A percentile compares a stretch with the other conserved stretches of the same genome.
phyloP scores from a whole-genome alignment of 176 grass and related monocot species.

The Guadua angustifolia region DNA sequence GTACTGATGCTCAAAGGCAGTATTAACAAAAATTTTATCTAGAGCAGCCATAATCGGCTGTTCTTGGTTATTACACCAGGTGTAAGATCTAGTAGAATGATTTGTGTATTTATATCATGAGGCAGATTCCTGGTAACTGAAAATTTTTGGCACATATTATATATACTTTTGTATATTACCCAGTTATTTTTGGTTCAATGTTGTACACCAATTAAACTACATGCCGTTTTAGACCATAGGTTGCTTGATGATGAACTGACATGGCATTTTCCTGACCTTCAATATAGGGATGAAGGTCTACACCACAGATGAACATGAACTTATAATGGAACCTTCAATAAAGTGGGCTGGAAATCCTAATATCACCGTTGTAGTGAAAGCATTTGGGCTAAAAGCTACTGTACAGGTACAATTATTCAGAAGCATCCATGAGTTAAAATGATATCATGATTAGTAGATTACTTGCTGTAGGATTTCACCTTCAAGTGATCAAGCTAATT shows the following conservation, averaged over 20 bases:
- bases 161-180: neutral
- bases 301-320: slow-evolving; percentile 73
- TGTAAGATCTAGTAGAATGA: too few species aligned
- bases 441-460: slow-evolving; percentile 23
- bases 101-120: too few species aligned
- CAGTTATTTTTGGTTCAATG: neutral
- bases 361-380: slow-evolving; percentile 79
- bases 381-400: slow-evolving; percentile 75
- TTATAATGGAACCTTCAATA: slow-evolving; percentile 83
- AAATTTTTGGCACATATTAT: too few species aligned
- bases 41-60: too few species aligned
- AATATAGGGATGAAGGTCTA: slow-evolving; percentile 86
- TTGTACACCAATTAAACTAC: neutral
- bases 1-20: too few species aligned
- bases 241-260: slow-evolving; percentile 23
- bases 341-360: slow-evolving; percentile 94
- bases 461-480: neutral
- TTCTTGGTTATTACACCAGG: too few species aligned
- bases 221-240: neutral
- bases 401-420: slow-evolving; percentile 57
- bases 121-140: too few species aligned
- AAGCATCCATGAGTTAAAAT: neutral
- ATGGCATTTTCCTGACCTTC: neutral
- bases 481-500: slow-evolving; percentile 20
- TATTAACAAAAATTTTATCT: too few species aligned